Evolutionary conservation across 768 basidiomycete genomes (phyloP), one percentile per base, ranked within the genome.

Genomic region (Leccinum aurantiacum): DNA sequence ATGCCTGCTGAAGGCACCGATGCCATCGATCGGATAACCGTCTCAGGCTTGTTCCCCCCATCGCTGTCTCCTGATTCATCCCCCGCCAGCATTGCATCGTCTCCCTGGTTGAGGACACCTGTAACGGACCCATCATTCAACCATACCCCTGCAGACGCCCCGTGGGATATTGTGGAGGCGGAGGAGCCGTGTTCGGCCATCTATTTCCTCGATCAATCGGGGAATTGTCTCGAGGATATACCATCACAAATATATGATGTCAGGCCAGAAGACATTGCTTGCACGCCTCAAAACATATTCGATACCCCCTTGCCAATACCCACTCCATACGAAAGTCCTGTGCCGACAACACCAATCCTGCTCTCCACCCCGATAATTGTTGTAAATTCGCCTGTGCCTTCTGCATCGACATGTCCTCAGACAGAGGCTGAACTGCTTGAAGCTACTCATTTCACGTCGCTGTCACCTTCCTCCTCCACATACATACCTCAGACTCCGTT

Each of bases 41-140:
- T 22, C 14, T 38, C 49, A 11, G 11, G 44, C 44, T 10, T 60
- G 6, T 44, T 52, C 14, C 69, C 61, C 19, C 65, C 71, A 0
- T 59, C 52, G 0, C 60, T 71, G 11, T 74, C 72, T 6, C 72
- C 69, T 0, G 71, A 74, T 22, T 51, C 53, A 2, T 72, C 71
- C 1, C 71, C 71, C 0, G 53, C 41, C 3, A 69, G 69, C 15
- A 44, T 59, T 33, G 60, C 60, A n/a, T 71, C 69, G 14, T 73
- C 71, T 5, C 60, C 67, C 0, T 69, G 64, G 53, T 50, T 65
- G 7, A 59, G 56, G 31, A 72, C 71, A 0, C 71, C 71, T 0
- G 50, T 52, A 10, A 53, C 37, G 4, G 61, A 62, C 19, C 22
- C 41, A 2, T 48, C 31, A 5, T 55, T 31, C 3, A 52, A 7